Evolutionary conservation across 2,329 filamentous ascomycete genomes (phyloP).

Genomic region (Alternaria alternata): DNA sequence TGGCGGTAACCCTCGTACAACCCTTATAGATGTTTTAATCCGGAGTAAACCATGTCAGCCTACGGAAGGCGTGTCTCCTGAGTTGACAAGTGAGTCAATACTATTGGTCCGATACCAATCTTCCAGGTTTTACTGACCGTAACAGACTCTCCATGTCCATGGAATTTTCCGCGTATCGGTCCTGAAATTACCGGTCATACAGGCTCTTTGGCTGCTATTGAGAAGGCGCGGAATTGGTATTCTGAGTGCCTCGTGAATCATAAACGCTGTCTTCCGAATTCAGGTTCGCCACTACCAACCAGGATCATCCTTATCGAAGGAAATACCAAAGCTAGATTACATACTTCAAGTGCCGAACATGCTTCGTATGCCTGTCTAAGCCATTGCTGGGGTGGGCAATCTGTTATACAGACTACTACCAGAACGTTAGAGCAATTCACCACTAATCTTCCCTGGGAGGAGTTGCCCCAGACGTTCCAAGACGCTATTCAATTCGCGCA

Average conservation of each 20-base stretch:
- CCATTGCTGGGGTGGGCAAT: constrained; percentile 10
- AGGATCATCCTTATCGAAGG: constrained; percentile 1
- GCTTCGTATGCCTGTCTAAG: constrained; percentile 14
- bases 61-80: too few relatives aligned
- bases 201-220: neutral
- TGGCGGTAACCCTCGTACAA: too few relatives aligned
- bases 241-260: neutral
- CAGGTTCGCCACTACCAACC: neutral
- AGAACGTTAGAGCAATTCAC: neutral
- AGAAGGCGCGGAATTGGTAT: neutral
- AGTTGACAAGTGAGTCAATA: too few relatives aligned
- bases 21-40: too few relatives aligned
- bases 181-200: accelerated
- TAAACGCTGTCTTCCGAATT: neutral
- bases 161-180: neutral
- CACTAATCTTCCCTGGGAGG: neutral
- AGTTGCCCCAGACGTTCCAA: constrained; percentile 17
- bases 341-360: neutral
- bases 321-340: neutral
- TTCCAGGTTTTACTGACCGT: neutral
- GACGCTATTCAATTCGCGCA: constrained; percentile 19
- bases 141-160: neutral
- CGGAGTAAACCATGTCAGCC: too few relatives aligned
- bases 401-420: neutral
- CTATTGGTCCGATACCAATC: too few relatives aligned